Evolutionary conservation across 2,329 filamentous ascomycete genomes (phyloP).

Genomic region (Cladosporium sp.): DNA sequence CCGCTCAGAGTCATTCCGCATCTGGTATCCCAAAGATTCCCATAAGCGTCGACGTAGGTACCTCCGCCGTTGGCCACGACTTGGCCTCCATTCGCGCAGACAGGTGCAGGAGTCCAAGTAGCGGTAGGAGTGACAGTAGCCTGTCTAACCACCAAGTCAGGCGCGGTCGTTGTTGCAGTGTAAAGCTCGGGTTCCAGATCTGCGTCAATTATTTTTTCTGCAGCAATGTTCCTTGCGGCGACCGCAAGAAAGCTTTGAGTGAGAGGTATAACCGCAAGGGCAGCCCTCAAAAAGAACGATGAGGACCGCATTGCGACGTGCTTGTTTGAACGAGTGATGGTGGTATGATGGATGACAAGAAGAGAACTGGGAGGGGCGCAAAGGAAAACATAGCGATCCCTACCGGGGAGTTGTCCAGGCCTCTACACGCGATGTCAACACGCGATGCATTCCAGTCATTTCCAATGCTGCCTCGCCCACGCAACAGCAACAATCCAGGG

Average conservation of each 20-base stretch:
- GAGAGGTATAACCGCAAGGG: constrained; percentile 5
- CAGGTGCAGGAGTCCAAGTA: constrained; percentile 14
- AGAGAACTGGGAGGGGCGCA: not conserved
- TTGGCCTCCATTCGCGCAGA: constrained; percentile 7
- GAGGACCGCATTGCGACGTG: constrained; percentile 12
- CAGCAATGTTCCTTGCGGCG: too few species aligned
- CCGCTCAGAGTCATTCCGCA: constrained; percentile 15
- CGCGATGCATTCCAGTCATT: constrained; percentile 26
- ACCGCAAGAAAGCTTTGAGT: not conserved
- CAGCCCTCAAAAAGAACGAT: constrained; percentile 10
- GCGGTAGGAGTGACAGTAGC: constrained; percentile 14
- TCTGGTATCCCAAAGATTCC: constrained; percentile 16
- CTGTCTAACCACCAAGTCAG: too few species aligned
- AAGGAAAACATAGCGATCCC: constrained; percentile 11
- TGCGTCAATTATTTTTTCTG: too few species aligned
- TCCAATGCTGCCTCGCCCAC: constrained; percentile 9
- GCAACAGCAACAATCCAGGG: not conserved
- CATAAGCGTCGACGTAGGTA: constrained; percentile 16
- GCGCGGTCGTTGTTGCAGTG: too few species aligned
- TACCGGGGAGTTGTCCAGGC: constrained; percentile 5
- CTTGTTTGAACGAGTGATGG: constrained; percentile 10
- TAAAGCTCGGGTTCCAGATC: too few species aligned
- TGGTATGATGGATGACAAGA: constrained; percentile 1
- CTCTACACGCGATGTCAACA: constrained; percentile 17
- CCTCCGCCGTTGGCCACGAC: constrained; percentile 11